Base-by-base conservation (phyloP, 2,329 filamentous ascomycete genomes). In the Domatiomyces catenatus region DNA sequence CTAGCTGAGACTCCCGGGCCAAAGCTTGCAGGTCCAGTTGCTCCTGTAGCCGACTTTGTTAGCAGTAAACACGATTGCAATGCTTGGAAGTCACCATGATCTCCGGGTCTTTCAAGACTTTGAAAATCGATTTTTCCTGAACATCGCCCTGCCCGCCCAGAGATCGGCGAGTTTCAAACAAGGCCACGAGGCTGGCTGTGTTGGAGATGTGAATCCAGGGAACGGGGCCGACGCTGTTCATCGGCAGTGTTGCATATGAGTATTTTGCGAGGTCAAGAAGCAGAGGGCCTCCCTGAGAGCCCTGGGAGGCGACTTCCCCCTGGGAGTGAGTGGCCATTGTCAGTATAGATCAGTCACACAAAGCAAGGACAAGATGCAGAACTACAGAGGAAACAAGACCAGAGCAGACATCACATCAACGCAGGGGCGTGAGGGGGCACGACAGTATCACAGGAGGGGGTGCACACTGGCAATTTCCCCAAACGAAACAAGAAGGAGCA, bases 191-290 rank as follows among this genome's bases (percentile, higher is more conserved):
- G 47, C 67, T 63, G 12, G 58, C 62, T 44, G 64, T 61, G 4
- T 65, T 65, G 19, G 64, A 62, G 5, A 71, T 55, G 61, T 72
- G 70, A 44, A 59, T 68, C 70, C 70, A 72, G 28, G 60, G 63
- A n/a, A 71, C 55, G 5, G 67, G 67, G 18, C 62, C 66, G 26
- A 60, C 62, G 48, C 66, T 63, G 17, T 64, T 62, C 32, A 62
- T 52, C 10, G 65, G 60, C 3, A 65, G 65, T 4, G 64, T 69
- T 15, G 69, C 65, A 55, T 69, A 66, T 18, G 70, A 72, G 57
- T 71, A 72, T 51, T 71, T 72, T 62, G 43, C 50, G 64, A 56
- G 2, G 61, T 53, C 56, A 61, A 49, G 59, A 65, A 57, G 54
- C 12, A 39, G 32, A 39, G 32, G 32, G 10, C 32, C 32, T 15